phyloP scores from a whole-genome alignment of 495 filamentous ascomycete genomes.

The Penicillium manginii region DNA sequence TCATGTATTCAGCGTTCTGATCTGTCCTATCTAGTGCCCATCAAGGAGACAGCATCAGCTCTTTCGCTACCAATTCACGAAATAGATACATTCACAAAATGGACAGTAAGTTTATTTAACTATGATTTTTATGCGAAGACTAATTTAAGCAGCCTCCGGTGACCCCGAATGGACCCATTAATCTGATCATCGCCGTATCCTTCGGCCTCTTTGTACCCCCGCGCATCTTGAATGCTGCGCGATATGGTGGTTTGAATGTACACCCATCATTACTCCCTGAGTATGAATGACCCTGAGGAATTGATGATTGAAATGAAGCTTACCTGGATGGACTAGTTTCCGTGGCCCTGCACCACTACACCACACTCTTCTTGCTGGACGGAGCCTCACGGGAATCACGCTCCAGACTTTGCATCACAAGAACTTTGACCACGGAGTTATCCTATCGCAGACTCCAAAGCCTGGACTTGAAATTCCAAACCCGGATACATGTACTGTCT shows the following conservation, averaged over 20 bases:
- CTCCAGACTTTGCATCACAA: constrained; percentile 81
- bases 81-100: constrained; percentile 78
- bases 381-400: constrained; percentile 66
- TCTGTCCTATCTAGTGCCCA: constrained; percentile 62
- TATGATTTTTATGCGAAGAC: constrained; percentile 6
- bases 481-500: constrained; percentile 44
- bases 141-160: constrained; percentile 56
- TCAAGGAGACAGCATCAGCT: constrained; percentile 64
- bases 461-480: constrained; percentile 57
- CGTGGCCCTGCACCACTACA: constrained; percentile 78
- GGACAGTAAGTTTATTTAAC: constrained; percentile 57
- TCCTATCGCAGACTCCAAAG: constrained; percentile 68
- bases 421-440: constrained; percentile 75
- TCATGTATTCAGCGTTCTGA: constrained; percentile 17
- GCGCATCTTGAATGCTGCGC: constrained; percentile 65
- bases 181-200: constrained; percentile 92
- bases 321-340: constrained; percentile 53
- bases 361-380: constrained; percentile 68
- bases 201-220: constrained; percentile 90
- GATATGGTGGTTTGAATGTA: constrained; percentile 89
- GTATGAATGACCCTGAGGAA: constrained; percentile 43
- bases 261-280: constrained; percentile 94
- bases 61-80: constrained; percentile 72
- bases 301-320: background rate
- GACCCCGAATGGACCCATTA: constrained; percentile 57